A percentile compares a stretch with the other conserved stretches of the same genome.
These are phyloP conservation scores for Vigna radiata DNA, from an alignment of 306 rosid species.

Conservation along the genomic window DNA sequence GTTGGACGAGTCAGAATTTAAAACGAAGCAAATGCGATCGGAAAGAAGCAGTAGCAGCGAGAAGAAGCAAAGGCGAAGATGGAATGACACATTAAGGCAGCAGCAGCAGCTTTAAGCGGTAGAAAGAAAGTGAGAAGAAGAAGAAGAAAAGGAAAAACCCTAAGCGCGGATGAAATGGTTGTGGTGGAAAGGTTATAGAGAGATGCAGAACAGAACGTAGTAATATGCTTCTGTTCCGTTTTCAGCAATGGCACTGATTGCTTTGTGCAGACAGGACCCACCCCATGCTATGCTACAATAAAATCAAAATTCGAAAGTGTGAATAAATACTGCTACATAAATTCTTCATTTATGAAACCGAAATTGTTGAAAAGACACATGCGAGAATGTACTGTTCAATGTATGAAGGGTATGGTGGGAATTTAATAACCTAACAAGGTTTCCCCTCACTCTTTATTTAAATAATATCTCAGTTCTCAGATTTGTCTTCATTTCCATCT, in stretches of 20 bases:
- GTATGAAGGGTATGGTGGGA: background rate
- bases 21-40: slow-evolving; percentile 41
- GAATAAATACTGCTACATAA: background rate
- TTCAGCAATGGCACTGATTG: slow-evolving; percentile 62
- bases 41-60: slow-evolving; percentile 50
- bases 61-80: slow-evolving; percentile 24
- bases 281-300: slow-evolving; percentile 2
- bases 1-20: background rate
- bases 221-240: slow-evolving; percentile 47
- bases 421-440: background rate
- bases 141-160: slow-evolving; percentile 48
- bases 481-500: slow-evolving; percentile 19
- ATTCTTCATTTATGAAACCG: slow-evolving; percentile 22
- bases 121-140: too few relatives aligned
- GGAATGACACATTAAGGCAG: slow-evolving; percentile 36
- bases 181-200: background rate
- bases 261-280: slow-evolving; percentile 48
- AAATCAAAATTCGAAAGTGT: slow-evolving; percentile 30
- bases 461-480: slow-evolving; percentile 16
- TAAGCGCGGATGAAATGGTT: slow-evolving; percentile 33
- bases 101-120: background rate
- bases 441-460: slow-evolving; percentile 7
- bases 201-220: slow-evolving; percentile 23
- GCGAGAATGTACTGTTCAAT: background rate
- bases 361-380: slow-evolving; percentile 25